Base-by-base conservation (phyloP, 2,329 filamentous ascomycete genomes). In the Fusarium equiseti region DNA sequence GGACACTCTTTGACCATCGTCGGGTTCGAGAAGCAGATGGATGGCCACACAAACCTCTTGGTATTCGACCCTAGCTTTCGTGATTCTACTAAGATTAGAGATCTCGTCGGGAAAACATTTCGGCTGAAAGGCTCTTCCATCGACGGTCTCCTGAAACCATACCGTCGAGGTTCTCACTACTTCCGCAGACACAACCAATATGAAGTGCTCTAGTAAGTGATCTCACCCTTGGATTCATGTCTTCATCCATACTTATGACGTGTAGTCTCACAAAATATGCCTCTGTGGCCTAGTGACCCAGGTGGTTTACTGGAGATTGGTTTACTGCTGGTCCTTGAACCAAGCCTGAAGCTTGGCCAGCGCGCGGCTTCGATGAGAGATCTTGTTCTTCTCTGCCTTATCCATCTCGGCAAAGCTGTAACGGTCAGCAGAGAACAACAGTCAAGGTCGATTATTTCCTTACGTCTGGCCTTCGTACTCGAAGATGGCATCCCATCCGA, bases 401-500 rank as follows among this genome's bases (percentile, higher is more conserved):
- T 94, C 92, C 96, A 99, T 99, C 83, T 99, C 96, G 29, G 96
- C 96, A 79, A 97, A 92, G 4, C 89, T 92, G 46, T 3, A 10
- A 46, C 29, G 11, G 62, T 75, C 35, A 76, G 73, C 50, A 20
- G 24, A 26, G 22, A 24, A 55, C 11, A 18, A 15, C 8, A 1
- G n/a, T n/a, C 2, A 0, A 29, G 13, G 48, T 26, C 8, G n/a
- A 20, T 8, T 26, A 15, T 20, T 27, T 44, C 81, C 87, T 77
- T 79, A 89, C 83, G 96, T 99, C 82, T 93, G 85, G 44, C 95
- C 95, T 71, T 97, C 88, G 74, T 97, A 95, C 82, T 99, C 96
- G 76, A 99, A 99, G 71, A 97, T 91, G 4, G 96, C 90, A 80
- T 99, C 96, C 96, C 96, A 99, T 48, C 95, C 96, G 79, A 99